Evolutionary conservation across 306 rosid species (phyloP).

Genomic region (Fragaria vesca): DNA sequence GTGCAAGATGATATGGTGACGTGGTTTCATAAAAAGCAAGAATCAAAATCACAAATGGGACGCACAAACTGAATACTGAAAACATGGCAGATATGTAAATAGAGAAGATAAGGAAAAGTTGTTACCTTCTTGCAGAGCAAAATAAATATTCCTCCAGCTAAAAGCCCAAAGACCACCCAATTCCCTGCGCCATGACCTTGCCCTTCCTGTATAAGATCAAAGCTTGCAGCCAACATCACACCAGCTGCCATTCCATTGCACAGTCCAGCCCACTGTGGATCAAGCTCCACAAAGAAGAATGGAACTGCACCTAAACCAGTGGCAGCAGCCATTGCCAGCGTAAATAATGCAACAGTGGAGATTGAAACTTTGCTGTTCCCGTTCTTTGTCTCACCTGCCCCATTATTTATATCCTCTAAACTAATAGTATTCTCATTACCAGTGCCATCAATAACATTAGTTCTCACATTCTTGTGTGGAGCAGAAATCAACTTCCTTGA

Average conservation of each 20-base stretch:
- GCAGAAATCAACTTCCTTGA: conserved; percentile 54
- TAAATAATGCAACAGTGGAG: conserved; percentile 90
- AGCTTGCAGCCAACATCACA: conserved; percentile 99
- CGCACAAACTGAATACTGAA: conserved; percentile 10
- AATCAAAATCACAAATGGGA: not conserved
- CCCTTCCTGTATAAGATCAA: conserved; percentile 92
- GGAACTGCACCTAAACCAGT: conserved; percentile 98
- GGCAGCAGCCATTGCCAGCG: conserved; percentile 97
- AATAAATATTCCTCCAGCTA: conserved; percentile 89
- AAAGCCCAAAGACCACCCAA: conserved; percentile 89
- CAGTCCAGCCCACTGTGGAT: conserved; percentile 95
- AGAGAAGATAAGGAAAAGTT: conserved; percentile 13
- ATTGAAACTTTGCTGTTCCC: conserved; percentile 70
- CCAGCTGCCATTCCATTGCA: conserved; percentile 99
- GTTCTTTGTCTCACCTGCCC: conserved; percentile 52
- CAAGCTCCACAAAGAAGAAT: conserved; percentile 98
- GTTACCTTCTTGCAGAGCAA: conserved; percentile 90
- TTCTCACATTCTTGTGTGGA: conserved; percentile 68
- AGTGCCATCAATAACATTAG: conserved; percentile 73
- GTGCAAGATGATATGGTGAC: conserved; percentile 16
- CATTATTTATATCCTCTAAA: conserved; percentile 41
- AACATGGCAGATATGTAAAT: not conserved
- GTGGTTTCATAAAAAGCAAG: not conserved
- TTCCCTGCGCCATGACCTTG: conserved; percentile 81
- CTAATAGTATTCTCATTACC: conserved; percentile 56